Conservation (phyloP, 768 basidiomycete genomes). For the Russula emetica region DNA sequence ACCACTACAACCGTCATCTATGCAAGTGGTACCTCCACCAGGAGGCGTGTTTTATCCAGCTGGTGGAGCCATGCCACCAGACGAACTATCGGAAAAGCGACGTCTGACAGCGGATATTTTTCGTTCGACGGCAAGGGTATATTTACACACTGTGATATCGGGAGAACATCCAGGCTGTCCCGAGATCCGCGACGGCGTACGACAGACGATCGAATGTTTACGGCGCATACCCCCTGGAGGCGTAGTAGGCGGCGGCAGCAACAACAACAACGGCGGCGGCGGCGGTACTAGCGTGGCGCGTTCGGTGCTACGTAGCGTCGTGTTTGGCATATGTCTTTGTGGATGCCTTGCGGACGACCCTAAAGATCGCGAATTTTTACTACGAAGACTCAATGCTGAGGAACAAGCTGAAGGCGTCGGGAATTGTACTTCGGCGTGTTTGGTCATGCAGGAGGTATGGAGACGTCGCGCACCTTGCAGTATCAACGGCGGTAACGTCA, state of each 20-base stretch:
- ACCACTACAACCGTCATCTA: no score
- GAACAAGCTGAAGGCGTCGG: conserved; percentile 55
- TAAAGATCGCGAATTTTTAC: conserved; percentile 42
- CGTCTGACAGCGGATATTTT: conserved; percentile 49
- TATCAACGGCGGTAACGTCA: no score
- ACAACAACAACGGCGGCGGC: not conserved
- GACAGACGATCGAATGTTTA: conserved; percentile 50
- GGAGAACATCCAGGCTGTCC: conserved; percentile 62
- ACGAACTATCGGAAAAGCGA: conserved; percentile 34
- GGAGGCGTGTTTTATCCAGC: conserved; percentile 12
- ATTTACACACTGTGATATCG: conserved; percentile 72
- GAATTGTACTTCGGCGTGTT: conserved; percentile 54
- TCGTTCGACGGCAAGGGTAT: conserved; percentile 68
- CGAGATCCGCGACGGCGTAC: conserved; percentile 55
- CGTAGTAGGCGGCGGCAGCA: not conserved
- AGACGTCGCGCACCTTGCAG: conserved; percentile 29
- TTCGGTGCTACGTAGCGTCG: conserved; percentile 68
- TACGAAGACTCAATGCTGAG: conserved; percentile 42
- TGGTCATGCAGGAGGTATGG: conserved; percentile 61
- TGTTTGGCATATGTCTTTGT: conserved; percentile 71
- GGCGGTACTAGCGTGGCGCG: conserved; percentile 35
- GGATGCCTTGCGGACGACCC: conserved; percentile 60
- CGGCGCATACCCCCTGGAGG: conserved; percentile 36
- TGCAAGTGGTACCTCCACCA: not conserved
- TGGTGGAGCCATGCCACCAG: not conserved